phyloP scores from a whole-genome alignment of 2,329 filamentous ascomycete species.

The Aaosphaeria pasadenensis region DNA sequence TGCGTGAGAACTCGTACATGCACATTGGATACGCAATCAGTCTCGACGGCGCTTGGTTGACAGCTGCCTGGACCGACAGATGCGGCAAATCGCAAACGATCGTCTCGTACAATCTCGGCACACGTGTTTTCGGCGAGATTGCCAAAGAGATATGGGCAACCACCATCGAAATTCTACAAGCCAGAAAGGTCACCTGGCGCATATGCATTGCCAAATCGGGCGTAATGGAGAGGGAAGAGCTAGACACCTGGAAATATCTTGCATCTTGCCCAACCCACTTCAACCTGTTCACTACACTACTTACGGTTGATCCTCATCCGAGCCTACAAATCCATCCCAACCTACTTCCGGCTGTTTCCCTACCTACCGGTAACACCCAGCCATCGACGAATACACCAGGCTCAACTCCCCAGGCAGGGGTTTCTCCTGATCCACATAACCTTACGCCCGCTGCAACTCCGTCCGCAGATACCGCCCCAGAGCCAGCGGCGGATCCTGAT shows the following conservation, averaged over 20 bases:
- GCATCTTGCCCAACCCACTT: slow-evolving; percentile 35
- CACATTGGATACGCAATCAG: slow-evolving; percentile 78
- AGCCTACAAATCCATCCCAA: slow-evolving; percentile 61
- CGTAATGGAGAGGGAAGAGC: slow-evolving; percentile 64
- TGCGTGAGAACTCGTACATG: slow-evolving; percentile 76
- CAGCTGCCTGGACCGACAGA: slow-evolving; percentile 78
- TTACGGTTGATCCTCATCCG: slow-evolving; percentile 65
- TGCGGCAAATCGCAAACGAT: slow-evolving; percentile 70
- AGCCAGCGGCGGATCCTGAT: slow-evolving; percentile 54
- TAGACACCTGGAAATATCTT: slow-evolving; percentile 44
- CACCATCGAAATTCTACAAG: slow-evolving; percentile 69
- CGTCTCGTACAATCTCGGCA: slow-evolving; percentile 68
- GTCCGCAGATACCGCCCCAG: slow-evolving; percentile 47
- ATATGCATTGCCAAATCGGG: slow-evolving; percentile 72
- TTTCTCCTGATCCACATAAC: slow-evolving; percentile 35
- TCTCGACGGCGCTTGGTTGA: slow-evolving; percentile 73
- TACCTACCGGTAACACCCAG: slow-evolving; percentile 12
- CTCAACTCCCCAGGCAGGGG: slow-evolving; percentile 31
- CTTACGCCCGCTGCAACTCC: slow-evolving; percentile 67
- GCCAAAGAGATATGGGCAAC: slow-evolving; percentile 75
- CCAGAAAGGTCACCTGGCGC: slow-evolving; percentile 72
- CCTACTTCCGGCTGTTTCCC: slow-evolving; percentile 7
- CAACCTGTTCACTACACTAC: slow-evolving; percentile 48
- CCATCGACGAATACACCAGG: slow-evolving; percentile 30
- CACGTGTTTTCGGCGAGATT: slow-evolving; percentile 62